Percentiles rank a stretch among this genome's conserved stretches.
Conservation (phyloP, 2,329 filamentous ascomycete genomes). For the Keithomyces neogunnii region DNA sequence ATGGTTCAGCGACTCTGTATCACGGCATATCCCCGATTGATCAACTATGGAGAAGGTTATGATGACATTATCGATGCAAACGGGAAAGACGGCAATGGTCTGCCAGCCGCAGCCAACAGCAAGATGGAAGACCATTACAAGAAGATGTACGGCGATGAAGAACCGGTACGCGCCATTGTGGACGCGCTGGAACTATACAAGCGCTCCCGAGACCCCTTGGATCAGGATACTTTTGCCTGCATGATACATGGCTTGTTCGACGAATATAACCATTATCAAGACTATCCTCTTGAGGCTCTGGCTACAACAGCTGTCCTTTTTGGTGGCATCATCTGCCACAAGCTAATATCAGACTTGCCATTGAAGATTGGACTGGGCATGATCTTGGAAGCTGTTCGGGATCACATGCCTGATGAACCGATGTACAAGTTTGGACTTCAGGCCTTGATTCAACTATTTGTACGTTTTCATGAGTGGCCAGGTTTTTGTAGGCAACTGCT, state of each 20-base stretch:
- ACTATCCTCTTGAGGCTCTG: constrained; percentile 92
- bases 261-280: constrained; percentile 90
- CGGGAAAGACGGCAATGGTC: constrained; percentile 68
- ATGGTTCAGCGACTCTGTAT: constrained; percentile 80
- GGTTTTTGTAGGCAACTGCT: constrained; percentile 82
- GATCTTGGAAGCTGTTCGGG: constrained; percentile 92
- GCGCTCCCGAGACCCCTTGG: constrained; percentile 69
- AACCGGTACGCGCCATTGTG: constrained; percentile 79
- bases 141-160: constrained; percentile 90
- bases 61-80: constrained; percentile 88
- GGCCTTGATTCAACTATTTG: constrained; percentile 80
- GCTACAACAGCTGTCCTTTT: constrained; percentile 95
- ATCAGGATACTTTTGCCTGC: constrained; percentile 93
- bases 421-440: constrained; percentile 99
- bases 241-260: constrained; percentile 98
- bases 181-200: constrained; percentile 81
- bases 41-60: constrained; percentile 91
- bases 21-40: constrained; percentile 83
- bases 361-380: constrained; percentile 92
- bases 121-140: constrained; percentile 98
- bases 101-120: constrained; percentile 70
- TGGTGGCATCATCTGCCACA: constrained; percentile 90
- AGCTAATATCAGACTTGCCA: constrained; percentile 80
- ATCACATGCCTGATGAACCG: constrained; percentile 70
- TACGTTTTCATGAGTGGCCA: constrained; percentile 86